phyloP scores from a whole-genome alignment of 345 rosid genomes.

The Arabidopsis thaliana region DNA sequence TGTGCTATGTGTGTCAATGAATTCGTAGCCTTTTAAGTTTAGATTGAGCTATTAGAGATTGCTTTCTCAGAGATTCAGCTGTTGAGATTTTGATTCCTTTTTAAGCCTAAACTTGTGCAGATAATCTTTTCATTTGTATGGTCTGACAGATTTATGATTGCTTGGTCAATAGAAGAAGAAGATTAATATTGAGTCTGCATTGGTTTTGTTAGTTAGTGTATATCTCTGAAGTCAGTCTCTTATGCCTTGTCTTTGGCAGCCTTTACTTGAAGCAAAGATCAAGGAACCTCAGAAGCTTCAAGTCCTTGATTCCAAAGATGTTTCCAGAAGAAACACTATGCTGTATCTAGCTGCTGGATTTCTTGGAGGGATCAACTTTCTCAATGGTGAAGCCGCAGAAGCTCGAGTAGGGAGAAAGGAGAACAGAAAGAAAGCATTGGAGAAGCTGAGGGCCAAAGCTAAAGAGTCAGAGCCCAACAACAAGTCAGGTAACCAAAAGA shows the following conservation, averaged over 20 bases:
- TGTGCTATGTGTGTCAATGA: neutral
- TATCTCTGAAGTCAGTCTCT: neutral
- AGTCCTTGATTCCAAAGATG: constrained; percentile 29
- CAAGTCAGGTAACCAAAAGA: constrained; percentile 27
- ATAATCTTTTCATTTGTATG: neutral
- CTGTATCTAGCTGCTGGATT: constrained; percentile 44
- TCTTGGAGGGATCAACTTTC: constrained; percentile 39
- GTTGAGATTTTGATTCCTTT: constrained; percentile 1
- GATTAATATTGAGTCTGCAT: constrained; percentile 3
- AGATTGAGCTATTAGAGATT: constrained; percentile 4
- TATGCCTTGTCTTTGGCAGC: constrained; percentile 21
- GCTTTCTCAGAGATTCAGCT: neutral
- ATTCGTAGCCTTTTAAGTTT: constrained; percentile 4
- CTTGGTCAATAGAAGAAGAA: neutral
- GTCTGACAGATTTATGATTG: neutral
- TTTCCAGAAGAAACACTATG: constrained; percentile 55
- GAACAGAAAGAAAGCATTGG: constrained; percentile 47
- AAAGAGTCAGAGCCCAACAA: constrained; percentile 41
- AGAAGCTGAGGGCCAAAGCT: constrained; percentile 54
- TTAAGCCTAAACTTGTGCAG: neutral
- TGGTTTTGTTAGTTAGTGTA: constrained; percentile 4
- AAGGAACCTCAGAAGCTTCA: constrained; percentile 36
- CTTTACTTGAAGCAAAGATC: constrained; percentile 31
- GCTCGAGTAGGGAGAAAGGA: constrained; percentile 58
- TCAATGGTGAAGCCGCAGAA: constrained; percentile 52